These are phyloP conservation scores for Babesia caballi DNA, from an alignment of 169 alveolate species.

Conservation along the genomic window DNA sequence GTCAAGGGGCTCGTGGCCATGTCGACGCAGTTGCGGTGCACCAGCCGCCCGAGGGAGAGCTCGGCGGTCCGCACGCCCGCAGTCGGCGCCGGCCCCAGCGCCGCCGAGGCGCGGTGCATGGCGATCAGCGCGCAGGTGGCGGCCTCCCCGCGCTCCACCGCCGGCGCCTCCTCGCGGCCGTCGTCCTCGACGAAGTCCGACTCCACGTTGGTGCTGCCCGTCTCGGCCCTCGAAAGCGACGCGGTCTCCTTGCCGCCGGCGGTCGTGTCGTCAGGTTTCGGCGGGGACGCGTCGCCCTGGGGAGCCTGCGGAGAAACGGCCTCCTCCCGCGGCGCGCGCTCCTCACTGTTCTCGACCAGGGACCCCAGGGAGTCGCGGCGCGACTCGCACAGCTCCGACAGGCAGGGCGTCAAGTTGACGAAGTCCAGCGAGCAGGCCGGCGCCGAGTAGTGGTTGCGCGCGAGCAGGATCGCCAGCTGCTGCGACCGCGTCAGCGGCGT, in stretches of 20 bases:
- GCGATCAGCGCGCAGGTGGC: conserved; percentile 8
- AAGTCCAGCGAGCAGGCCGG: conserved; percentile 58
- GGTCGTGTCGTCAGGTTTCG: not conserved
- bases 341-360: not conserved
- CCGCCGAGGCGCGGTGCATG: conserved; percentile 24
- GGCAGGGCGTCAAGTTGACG: conserved; percentile 31
- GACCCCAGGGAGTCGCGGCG: not conserved
- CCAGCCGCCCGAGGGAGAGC: not conserved
- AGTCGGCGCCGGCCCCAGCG: not conserved
- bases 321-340: not conserved
- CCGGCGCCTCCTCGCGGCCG: not conserved
- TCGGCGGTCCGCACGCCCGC: not conserved
- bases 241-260: not conserved
- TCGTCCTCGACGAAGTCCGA: not conserved
- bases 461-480: conserved; percentile 41
- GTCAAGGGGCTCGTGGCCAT: conserved; percentile 13
- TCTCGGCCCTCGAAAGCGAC: not conserved
- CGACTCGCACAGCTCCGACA: not conserved
- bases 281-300: not conserved
- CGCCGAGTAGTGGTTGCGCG: conserved; percentile 53
- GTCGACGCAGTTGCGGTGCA: conserved; percentile 13
- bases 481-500: conserved; percentile 57
- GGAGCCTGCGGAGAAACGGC: not conserved
- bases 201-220: not conserved
- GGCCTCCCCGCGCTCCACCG: not conserved